Conservation (phyloP, 192 early-diverging fungal species). For the Linnemannia elongata region DNA sequence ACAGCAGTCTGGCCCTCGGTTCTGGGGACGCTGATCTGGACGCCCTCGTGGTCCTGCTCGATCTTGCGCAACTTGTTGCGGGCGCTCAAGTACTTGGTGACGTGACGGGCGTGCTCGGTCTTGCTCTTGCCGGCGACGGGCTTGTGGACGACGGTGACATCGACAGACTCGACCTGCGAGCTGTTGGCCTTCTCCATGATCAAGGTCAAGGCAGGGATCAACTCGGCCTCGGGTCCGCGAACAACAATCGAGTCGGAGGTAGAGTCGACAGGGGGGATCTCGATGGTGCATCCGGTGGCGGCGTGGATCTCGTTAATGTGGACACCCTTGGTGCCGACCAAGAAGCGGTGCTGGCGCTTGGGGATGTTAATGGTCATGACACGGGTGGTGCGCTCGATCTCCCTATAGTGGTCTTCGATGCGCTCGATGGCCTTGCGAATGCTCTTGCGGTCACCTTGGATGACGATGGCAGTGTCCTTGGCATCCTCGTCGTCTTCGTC, state of each 20-base stretch:
- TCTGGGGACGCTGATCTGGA: conserved; percentile 71
- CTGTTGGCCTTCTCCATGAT: conserved; percentile 90
- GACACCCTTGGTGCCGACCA: conserved; percentile 85
- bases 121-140: conserved; percentile 61
- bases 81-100: conserved; percentile 83
- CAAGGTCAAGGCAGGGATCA: conserved; percentile 80
- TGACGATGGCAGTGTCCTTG: conserved; percentile 68
- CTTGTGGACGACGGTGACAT: conserved; percentile 72
- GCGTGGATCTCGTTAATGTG: conserved; percentile 87
- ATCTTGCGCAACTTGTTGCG: conserved; percentile 80
- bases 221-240: conserved; percentile 79
- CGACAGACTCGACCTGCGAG: conserved; percentile 77
- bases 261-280: conserved; percentile 79
- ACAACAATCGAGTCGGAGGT: conserved; percentile 82
- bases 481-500: conserved; percentile 53
- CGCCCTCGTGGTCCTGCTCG: conserved; percentile 75
- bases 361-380: conserved; percentile 79
- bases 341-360: conserved; percentile 94
- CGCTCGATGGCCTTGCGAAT: conserved; percentile 74
- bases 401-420: conserved; percentile 69
- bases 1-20: conserved; percentile 61
- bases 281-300: conserved; percentile 90
- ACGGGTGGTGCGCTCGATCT: conserved; percentile 76
- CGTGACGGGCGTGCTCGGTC: conserved; percentile 71
- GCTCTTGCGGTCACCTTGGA: conserved; percentile 84